Percentiles rank a stretch among this genome's conserved stretches.
Conservation (phyloP, 306 rosid genomes). For the Quercus aquifolioides region DNA sequence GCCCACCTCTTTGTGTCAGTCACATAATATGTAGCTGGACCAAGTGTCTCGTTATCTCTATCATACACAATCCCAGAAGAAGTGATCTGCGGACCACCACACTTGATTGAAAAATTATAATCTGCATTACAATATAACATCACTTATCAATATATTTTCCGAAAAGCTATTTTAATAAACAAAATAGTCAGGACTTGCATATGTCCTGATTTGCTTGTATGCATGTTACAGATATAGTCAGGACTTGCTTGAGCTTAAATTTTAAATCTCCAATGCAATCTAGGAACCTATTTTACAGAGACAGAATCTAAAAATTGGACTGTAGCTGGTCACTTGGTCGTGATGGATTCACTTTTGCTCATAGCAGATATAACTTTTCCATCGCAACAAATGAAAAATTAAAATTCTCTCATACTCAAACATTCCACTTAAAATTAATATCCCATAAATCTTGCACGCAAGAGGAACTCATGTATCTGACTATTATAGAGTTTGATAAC, state of each 20-base stretch:
- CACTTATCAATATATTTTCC: not conserved
- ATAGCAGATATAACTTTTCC: not conserved
- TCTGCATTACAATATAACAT: constrained; percentile 36
- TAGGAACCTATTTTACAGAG: not conserved
- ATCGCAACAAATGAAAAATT: not conserved
- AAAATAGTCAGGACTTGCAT: not conserved
- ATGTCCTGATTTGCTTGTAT: not conserved
- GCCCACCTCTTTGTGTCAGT: constrained; percentile 57
- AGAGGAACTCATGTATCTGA: not conserved
- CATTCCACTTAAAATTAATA: not conserved
- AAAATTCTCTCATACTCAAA: not conserved
- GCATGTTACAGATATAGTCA: not conserved
- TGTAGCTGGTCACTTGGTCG: not conserved
- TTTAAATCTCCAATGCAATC: not conserved
- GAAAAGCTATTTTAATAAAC: not conserved
- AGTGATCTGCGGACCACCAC: constrained; percentile 54
- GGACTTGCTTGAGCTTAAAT: not conserved
- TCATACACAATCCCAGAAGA: constrained; percentile 39
- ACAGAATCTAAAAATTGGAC: not conserved
- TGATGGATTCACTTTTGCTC: not conserved
- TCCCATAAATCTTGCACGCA: not conserved
- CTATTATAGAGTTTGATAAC: not conserved
- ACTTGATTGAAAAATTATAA: constrained; percentile 59
- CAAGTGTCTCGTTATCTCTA: constrained; percentile 51
- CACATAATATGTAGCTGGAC: constrained; percentile 70